Base-by-base conservation (phyloP, 768 basidiomycete genomes). In the Kwoniella dendrophila region DNA sequence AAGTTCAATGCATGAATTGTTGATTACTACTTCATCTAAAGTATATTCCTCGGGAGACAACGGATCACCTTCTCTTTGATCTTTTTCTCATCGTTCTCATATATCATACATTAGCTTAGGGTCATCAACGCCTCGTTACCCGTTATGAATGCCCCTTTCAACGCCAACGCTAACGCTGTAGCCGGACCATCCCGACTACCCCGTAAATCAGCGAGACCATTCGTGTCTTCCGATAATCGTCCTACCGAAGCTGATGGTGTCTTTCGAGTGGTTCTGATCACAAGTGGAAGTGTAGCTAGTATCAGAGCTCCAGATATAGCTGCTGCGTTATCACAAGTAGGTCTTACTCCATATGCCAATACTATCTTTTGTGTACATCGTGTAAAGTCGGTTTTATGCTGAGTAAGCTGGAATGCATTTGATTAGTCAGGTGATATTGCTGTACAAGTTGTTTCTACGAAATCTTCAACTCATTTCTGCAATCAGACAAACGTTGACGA, bases 251-350 rank as follows among this genome's bases (percentile, higher is more conserved):
- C 45, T 14, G 71, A 75, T 67, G 73, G 73, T 14, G 54, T 62
- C n/a, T 75, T 68, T 40, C 59, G 73, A 29, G 85, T 96, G 44
- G 79, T 97, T 3, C 82, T 98, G 38, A 86, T 97, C 62, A 87
- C 89, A 0, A 90, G 92, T 0, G 94, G 95, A n/a, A 93, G 90
- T 72, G 95, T 99, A 8, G 94, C 95, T 0, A 92, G 92, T 53
- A 85, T 98, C 74, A 98, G 97, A 73, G 87, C 87, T 1, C 92
- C 94, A 3, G 83, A 96, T 55, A 96, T 99, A 61, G 90, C 91
- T 20, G 78, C 83, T 29, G 88, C 88, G 66, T 83, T 98, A 30
- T 81, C 88, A 43, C 80, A 81, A 64, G 88, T 88, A 53, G 44
- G 89, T 29, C 14, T 32, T 33, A 5, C 8, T 38, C 14, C 24